Conservation (phyloP, 179 eudicot species). For the Camellia oleifera region DNA sequence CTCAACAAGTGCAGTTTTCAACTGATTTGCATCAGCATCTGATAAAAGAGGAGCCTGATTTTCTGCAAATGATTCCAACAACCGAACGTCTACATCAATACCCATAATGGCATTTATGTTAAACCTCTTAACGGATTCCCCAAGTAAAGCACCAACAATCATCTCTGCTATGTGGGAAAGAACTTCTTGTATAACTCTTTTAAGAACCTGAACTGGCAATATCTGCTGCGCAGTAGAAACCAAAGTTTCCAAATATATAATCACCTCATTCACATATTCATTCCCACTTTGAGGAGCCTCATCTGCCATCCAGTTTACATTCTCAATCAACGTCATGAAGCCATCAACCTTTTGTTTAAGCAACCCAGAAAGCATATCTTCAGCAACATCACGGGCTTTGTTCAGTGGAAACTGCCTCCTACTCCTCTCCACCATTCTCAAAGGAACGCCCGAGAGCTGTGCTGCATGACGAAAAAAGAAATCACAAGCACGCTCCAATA, state of each 20-base stretch:
- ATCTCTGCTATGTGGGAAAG: conserved; percentile 80
- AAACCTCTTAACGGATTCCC: conserved; percentile 85
- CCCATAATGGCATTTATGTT: conserved; percentile 78
- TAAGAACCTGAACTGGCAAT: conserved; percentile 76
- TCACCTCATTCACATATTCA: conserved; percentile 92
- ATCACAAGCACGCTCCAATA: conserved; percentile 96
- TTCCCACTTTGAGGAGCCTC: conserved; percentile 78
- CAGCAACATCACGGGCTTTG: conserved; percentile 88
- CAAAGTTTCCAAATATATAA: conserved; percentile 81
- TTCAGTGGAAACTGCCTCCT: conserved; percentile 74
- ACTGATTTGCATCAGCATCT: conserved; percentile 63
- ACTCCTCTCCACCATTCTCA: conserved; percentile 90
- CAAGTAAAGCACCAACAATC: conserved; percentile 66
- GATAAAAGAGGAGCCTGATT: conserved; percentile 59
- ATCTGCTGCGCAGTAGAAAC: conserved; percentile 95
- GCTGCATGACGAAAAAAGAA: conserved; percentile 94
- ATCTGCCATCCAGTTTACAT: conserved; percentile 92
- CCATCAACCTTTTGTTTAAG: conserved; percentile 90
- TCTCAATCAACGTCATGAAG: conserved; percentile 74
- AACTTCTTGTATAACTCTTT: conserved; percentile 73
- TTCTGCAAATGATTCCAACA: conserved; percentile 88
- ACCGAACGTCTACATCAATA: conserved; percentile 66
- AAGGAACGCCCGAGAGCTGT: conserved; percentile 88
- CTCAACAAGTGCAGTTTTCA: conserved; percentile 68
- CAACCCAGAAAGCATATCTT: conserved; percentile 81